Evolutionary conservation across 768 basidiomycete genomes (phyloP).

Genomic region (Tylopilus felleus): DNA sequence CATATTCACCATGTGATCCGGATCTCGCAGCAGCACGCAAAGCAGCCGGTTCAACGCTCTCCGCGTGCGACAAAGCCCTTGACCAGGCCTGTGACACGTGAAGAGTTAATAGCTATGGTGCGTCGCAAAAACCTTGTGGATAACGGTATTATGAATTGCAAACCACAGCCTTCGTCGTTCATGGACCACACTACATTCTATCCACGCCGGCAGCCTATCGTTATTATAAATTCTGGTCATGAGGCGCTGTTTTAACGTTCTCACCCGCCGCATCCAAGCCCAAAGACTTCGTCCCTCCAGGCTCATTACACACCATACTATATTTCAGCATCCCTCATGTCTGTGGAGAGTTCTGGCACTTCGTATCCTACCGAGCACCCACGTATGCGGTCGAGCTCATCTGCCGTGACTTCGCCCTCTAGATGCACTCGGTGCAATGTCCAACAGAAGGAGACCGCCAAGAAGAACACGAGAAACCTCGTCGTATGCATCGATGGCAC

Average conservation of each 20-base stretch:
- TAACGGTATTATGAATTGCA: too few relatives aligned
- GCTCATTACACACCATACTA: not conserved
- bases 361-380: not conserved
- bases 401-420: not conserved
- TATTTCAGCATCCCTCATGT: not conserved
- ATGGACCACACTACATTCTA: not conserved
- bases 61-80: too few relatives aligned
- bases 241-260: slow-evolving; percentile 8
- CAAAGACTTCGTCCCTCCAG: not conserved
- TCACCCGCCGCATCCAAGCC: not conserved
- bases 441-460: slow-evolving; percentile 7
- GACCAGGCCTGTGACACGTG: too few relatives aligned
- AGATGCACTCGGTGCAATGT: slow-evolving; percentile 15
- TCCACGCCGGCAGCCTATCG: not conserved
- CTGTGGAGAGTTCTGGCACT: not conserved
- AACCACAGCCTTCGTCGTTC: too few relatives aligned
- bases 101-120: too few relatives aligned
- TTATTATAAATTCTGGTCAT: not conserved
- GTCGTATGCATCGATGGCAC: slow-evolving; percentile 26
- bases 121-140: too few relatives aligned
- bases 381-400: not conserved
- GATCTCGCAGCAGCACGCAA: too few relatives aligned
- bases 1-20: too few relatives aligned
- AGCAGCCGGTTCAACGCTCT: too few relatives aligned
- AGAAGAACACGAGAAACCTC: slow-evolving; percentile 17